Evolutionary conservation across 139 green algal genomes (phyloP), one percentile per base, ranked within the genome.

Genomic region (Raphidocelis subcapitata): DNA sequence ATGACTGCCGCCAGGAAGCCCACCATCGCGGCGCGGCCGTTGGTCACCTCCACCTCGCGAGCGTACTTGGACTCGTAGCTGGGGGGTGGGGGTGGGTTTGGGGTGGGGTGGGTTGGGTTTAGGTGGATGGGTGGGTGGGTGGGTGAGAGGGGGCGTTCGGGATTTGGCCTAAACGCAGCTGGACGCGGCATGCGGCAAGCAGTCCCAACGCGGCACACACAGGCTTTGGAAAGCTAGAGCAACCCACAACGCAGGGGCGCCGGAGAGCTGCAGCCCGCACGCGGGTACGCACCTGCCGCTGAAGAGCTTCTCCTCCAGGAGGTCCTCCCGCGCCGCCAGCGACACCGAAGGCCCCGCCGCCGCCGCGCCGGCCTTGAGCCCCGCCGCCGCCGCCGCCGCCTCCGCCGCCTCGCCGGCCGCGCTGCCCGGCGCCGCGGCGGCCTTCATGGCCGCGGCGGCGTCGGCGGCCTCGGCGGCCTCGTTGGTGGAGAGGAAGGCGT

Each of bases 1-100:
- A 91, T 66, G 3, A 89, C 81, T 1, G 84, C 82, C 2, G 78
- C 74, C 59, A 88, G 52, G 77, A 93, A 93, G 37, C 88, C 88
- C 16, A 92, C 23, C 87, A 91, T 90, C 4, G 87, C 87, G 24
- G 68, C 37, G 26, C 77, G 62, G 37, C 82, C 85, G 54, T 91
- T 91, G 36, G 74, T 80, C 0, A 88, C 21, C 80, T 89, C 84
- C 24, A 86, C 73, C 23, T 83, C 54, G 4, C 67, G 73, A 1
- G 82, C 81, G 63, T 85, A 88, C 18, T 31, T 33, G 23, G 64
- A 57, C 51, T 85, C 77, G 1, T 63, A 41, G 23, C 31, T 36
- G 24, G 14, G 21, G 26, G 10, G 24, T 28, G 5, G n/a, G 10
- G 54, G 18, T 14, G 23, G 15, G 54, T 14, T 61, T 14, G 54